Percentiles rank a stretch among this genome's conserved stretches.
These are phyloP conservation scores for Cephaloascus albidus DNA, from an alignment of 805 yeast genomes.

Conservation along the genomic window DNA sequence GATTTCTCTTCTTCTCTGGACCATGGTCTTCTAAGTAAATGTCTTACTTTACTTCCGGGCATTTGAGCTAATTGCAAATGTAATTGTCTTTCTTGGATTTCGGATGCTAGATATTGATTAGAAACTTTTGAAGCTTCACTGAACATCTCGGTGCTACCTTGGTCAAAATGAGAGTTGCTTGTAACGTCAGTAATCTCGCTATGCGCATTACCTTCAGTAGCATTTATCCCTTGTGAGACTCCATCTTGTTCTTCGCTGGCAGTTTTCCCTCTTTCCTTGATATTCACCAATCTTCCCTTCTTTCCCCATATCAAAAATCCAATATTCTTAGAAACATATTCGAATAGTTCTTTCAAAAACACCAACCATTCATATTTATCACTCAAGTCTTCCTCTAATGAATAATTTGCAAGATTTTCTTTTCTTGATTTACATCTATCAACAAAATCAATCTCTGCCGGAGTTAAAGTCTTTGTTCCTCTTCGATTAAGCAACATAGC, in stretches of 20 bases:
- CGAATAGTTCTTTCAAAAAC: slow-evolving; percentile 71
- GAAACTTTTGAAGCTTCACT: neutral
- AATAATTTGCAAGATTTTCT: slow-evolving; percentile 41
- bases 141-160: too few relatives aligned
- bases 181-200: neutral
- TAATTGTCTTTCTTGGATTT: slow-evolving; percentile 31
- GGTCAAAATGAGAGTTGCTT: neutral
- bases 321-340: slow-evolving; percentile 67
- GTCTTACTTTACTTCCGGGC: neutral
- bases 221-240: neutral
- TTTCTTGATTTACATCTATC: slow-evolving; percentile 65
- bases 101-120: slow-evolving; percentile 24
- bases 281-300: slow-evolving; percentile 17
- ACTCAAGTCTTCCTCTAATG: slow-evolving; percentile 42
- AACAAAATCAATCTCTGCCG: slow-evolving; percentile 74
- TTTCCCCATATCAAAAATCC: slow-evolving; percentile 68
- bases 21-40: slow-evolving; percentile 57
- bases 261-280: slow-evolving; percentile 3
- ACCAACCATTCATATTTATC: slow-evolving; percentile 81
- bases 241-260: slow-evolving; percentile 1
- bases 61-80: slow-evolving; percentile 25
- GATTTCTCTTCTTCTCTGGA: slow-evolving; percentile 83
- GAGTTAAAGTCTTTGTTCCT: slow-evolving; percentile 38
- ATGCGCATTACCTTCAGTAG: neutral
- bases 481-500: slow-evolving; percentile 26